Percentiles rank a stretch among this genome's conserved stretches.
Evolutionary conservation across 345 rosid genomes (phyloP).

Genomic region (Lepidium sativum): DNA sequence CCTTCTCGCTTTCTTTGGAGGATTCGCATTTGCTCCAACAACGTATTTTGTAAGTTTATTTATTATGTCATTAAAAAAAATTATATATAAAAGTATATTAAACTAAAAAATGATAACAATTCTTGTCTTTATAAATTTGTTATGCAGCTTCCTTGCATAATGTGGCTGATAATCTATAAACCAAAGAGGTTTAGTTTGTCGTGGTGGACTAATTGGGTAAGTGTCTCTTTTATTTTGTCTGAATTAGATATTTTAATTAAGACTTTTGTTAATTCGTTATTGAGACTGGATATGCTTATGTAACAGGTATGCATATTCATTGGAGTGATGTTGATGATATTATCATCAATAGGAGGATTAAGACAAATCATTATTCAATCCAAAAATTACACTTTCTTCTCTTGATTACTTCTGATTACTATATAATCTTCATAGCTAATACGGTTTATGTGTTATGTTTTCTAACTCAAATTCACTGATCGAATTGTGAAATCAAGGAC

Average conservation of each 20-base stretch:
- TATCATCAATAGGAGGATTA: slow-evolving; percentile 80
- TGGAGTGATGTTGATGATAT: slow-evolving; percentile 56
- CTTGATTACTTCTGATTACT: slow-evolving; percentile 14
- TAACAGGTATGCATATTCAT: slow-evolving; percentile 63
- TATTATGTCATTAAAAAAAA: background rate
- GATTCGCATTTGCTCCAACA: slow-evolving; percentile 78
- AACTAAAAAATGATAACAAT: background rate
- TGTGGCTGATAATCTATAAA: slow-evolving; percentile 59
- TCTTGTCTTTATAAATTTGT: background rate
- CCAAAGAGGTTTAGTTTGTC: slow-evolving; percentile 54
- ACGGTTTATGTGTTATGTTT: no score
- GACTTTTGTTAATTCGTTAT: background rate
- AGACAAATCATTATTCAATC: slow-evolving; percentile 55
- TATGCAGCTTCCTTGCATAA: slow-evolving; percentile 63
- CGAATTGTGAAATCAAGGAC: no score
- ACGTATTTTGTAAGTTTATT: slow-evolving; percentile 52
- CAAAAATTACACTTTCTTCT: slow-evolving; percentile 46
- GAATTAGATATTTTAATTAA: no score
- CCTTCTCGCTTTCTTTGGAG: slow-evolving; percentile 73
- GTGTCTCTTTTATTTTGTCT: background rate
- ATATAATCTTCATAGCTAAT: no score
- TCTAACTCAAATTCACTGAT: no score
- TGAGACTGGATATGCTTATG: background rate
- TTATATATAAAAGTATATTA: background rate
- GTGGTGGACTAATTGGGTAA: slow-evolving; percentile 67